Evolutionary conservation across 306 rosid species (phyloP), one percentile per base, ranked within the genome.

Genomic region (Carpinus viminea): DNA sequence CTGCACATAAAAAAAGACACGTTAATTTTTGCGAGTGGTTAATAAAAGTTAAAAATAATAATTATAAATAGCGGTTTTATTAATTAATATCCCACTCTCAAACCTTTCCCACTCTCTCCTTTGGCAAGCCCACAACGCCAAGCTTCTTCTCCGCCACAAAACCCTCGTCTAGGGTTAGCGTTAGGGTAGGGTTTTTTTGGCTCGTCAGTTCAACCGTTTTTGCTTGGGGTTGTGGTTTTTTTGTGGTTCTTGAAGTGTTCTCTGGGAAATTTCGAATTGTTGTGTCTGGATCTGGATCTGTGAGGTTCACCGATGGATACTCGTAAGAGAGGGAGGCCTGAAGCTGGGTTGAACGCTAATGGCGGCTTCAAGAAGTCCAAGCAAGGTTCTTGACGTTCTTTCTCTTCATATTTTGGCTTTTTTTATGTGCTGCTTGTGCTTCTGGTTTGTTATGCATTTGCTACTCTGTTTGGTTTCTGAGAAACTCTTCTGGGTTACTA

Each of bases 291-390:
- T 87, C 97, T 76, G 46, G 92, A 83, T 74, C 87, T 84, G 55
- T 70, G 57, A 61, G 60, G 17, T 48, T 34, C 36, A 18, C 50
- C 26, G 55, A 90, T 90, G 93, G 91, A 87, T 86, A 65, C 31
- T 61, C 93, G 93, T 53, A 91, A 91, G 83, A 87, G 96, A 86
- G 93, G 91, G 48, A 91, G 96, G 80, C 83, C 77, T 5, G 91
- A 87, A 7, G 46, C 43, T 59, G 87, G 85, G 54, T 79, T 79
- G 76, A 87, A 78, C 76, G 52, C 72, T n/a, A 91, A 91, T 82
- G 93, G 96, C 18, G 88, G 88, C 83, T 11, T 87, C 78, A 91
- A 91, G 87, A 89, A 89, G 85, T 83, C 83, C 48, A 87, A 85
- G 80, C 89, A 79, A 86, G 93, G 96, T 91, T 83, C 62, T 72